Evolutionary conservation across 208 protist species (phyloP).

Genomic region (Leishmania braziliensis): DNA sequence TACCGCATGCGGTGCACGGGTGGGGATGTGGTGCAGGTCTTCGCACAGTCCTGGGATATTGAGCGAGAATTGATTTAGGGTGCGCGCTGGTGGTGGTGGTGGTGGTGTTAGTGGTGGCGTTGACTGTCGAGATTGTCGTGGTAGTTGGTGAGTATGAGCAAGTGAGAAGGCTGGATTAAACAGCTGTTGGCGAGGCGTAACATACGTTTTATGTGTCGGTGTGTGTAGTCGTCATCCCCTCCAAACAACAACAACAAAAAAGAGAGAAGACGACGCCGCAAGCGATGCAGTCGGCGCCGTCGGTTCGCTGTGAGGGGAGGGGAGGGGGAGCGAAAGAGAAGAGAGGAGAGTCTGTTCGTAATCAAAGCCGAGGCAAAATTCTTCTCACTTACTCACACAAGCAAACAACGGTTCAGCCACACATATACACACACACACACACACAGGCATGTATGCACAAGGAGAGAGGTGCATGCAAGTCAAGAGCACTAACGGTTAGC

Average conservation of each 20-base stretch:
- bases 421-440: neutral
- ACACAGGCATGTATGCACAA: neutral
- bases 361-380: neutral
- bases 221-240: neutral
- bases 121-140: neutral
- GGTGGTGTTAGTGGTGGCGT: neutral
- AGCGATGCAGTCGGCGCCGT: neutral
- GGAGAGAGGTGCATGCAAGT: neutral
- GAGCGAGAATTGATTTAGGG: constrained; percentile 64
- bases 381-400: neutral
- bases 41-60: constrained; percentile 84
- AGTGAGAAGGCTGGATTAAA: neutral
- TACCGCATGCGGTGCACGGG: constrained; percentile 72
- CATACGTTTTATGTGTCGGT: neutral
- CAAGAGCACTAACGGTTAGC: neutral
- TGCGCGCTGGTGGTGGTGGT: neutral
- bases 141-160: neutral
- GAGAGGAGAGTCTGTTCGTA: neutral
- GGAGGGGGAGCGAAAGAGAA: neutral
- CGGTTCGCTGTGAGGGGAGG: neutral
- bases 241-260: neutral
- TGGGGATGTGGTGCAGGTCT: constrained; percentile 54
- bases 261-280: neutral
- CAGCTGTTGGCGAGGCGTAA: neutral
- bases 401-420: neutral